Evolutionary conservation across 2,329 filamentous ascomycete species (phyloP).

Genomic region (Chrysoporthe cubensis): DNA sequence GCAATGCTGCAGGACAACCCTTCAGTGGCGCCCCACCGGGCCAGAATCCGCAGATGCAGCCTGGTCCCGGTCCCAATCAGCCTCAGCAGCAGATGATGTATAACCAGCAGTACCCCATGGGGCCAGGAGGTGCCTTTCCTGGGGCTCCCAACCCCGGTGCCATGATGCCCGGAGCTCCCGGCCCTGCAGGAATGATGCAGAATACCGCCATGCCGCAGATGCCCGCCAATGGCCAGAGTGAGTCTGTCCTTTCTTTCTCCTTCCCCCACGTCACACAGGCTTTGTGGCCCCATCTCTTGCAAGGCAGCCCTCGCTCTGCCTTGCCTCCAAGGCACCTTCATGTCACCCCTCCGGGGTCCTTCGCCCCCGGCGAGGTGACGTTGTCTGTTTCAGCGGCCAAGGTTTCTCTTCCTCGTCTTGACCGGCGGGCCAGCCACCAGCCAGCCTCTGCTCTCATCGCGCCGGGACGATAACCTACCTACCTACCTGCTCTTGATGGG

Average conservation of each 20-base stretch:
- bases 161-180: conserved; percentile 58
- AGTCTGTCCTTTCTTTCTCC: conserved; percentile 42
- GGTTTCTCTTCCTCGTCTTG: conserved; percentile 1
- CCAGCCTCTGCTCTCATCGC: neutral
- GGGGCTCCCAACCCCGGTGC: conserved; percentile 51
- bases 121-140: conserved; percentile 53
- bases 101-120: conserved; percentile 63
- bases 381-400: neutral
- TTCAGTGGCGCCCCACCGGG: conserved; percentile 56
- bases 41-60: conserved; percentile 52
- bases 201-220: conserved; percentile 63
- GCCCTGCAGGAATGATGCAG: conserved; percentile 66
- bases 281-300: conserved; percentile 2
- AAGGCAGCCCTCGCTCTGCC: conserved; percentile 26
- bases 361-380: neutral
- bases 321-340: neutral
- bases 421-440: neutral
- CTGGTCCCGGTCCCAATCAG: conserved; percentile 45
- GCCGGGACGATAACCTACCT: neutral
- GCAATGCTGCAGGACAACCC: conserved; percentile 55
- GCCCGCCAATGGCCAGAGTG: conserved; percentile 63
- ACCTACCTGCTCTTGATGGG: neutral
- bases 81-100: conserved; percentile 63
- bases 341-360: conserved; percentile 2
- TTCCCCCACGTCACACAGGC: conserved; percentile 21